Conservation (phyloP, 2,329 filamentous ascomycete species). For the Paracoccidioides lutzii region DNA sequence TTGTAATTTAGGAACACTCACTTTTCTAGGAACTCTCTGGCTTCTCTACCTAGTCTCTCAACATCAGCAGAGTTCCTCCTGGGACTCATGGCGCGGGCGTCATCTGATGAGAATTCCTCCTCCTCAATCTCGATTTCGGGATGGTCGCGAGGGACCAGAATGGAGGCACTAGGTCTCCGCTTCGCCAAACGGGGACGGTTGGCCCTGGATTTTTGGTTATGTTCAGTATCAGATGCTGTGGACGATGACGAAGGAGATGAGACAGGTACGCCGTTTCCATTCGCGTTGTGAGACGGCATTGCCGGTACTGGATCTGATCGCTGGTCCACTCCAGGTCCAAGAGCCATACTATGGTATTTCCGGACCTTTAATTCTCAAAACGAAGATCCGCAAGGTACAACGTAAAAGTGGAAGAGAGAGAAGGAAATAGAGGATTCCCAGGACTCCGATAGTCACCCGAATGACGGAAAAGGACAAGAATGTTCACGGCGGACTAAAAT, state of each 20-base stretch:
- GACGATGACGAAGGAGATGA: constrained; percentile 33
- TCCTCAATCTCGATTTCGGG: constrained; percentile 60
- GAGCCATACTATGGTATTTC: constrained; percentile 21
- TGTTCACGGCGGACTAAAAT: not conserved
- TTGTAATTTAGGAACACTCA: constrained; percentile 27
- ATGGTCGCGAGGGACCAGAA: constrained; percentile 67
- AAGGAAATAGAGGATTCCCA: not conserved
- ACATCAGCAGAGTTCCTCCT: constrained; percentile 81
- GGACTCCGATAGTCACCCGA: not conserved
- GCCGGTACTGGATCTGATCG: constrained; percentile 27
- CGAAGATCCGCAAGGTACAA: not conserved
- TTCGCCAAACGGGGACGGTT: constrained; percentile 56
- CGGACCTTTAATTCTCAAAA: not conserved
- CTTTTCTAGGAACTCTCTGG: constrained; percentile 52
- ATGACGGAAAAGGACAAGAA: not conserved
- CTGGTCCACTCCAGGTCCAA: constrained; percentile 23
- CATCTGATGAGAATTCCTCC: constrained; percentile 67
- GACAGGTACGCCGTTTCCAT: constrained; percentile 28
- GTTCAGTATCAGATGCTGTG: constrained; percentile 36
- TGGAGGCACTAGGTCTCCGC: constrained; percentile 67
- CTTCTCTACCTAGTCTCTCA: constrained; percentile 72
- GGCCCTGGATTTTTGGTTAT: constrained; percentile 32
- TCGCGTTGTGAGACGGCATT: constrained; percentile 24
- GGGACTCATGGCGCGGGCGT: constrained; percentile 90
- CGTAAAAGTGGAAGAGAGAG: not conserved